phyloP scores from a whole-genome alignment of 495 filamentous ascomycete species.

The Aspergillus ellipticus region DNA sequence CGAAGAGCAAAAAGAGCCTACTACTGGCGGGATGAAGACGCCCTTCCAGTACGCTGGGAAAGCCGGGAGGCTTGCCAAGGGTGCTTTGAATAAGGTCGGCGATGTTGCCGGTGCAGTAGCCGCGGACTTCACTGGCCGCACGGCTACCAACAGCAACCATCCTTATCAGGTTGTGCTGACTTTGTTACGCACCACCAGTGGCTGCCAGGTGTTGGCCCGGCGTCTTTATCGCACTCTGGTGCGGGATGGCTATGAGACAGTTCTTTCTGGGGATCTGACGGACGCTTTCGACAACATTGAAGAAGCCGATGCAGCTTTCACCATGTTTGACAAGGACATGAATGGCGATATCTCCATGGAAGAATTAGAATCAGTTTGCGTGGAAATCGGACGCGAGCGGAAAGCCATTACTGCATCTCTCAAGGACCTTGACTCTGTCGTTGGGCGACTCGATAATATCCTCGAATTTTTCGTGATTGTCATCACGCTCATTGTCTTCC shows the following conservation, averaged over 20 bases:
- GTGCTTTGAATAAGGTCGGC: constrained; percentile 75
- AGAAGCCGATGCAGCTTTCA: constrained; percentile 87
- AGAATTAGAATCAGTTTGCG: constrained; percentile 88
- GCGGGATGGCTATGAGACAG: constrained; percentile 66
- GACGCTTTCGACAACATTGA: constrained; percentile 79
- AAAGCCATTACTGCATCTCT: constrained; percentile 92
- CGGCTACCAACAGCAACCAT: constrained; percentile 69
- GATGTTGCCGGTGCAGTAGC: constrained; percentile 84
- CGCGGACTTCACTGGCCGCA: constrained; percentile 88
- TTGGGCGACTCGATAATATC: constrained; percentile 84
- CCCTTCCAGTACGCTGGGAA: constrained; percentile 64
- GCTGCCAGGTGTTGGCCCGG: constrained; percentile 83
- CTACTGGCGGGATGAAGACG: constrained; percentile 60
- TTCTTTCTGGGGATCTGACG: constrained; percentile 72
- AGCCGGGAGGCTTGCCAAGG: constrained; percentile 66
- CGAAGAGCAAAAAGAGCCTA: constrained; percentile 44
- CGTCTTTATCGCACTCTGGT: constrained; percentile 91
- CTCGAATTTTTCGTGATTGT: constrained; percentile 81
- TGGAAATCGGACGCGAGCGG: constrained; percentile 90
- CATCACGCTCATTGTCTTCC: constrained; percentile 76
- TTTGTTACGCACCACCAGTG: constrained; percentile 65
- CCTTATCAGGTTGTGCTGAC: constrained; percentile 78
- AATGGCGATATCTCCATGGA: constrained; percentile 97
- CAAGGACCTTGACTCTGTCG: constrained; percentile 93
- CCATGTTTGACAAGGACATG: constrained; percentile 93